Conservation (phyloP, 148 eudicot genomes). For the Silene uniflora region DNA sequence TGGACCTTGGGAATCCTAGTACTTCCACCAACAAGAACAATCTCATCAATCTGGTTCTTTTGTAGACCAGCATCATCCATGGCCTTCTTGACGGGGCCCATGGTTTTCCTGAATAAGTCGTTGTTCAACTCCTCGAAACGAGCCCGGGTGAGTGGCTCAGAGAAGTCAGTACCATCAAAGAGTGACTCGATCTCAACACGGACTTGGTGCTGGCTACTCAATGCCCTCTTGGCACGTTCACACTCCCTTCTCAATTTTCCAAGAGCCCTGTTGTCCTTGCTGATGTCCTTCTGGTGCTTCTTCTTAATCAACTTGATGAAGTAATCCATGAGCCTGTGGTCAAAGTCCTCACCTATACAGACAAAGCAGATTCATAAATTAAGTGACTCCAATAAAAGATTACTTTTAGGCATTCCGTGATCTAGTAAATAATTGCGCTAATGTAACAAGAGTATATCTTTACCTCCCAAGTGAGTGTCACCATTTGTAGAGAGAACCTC, state of each 20-base stretch:
- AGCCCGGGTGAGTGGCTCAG: conserved; percentile 73
- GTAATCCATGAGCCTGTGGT: conserved; percentile 65
- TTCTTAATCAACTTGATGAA: conserved; percentile 64
- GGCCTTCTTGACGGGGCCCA: conserved; percentile 76
- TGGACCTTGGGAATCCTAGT: conserved; percentile 78
- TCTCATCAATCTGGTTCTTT: conserved; percentile 61
- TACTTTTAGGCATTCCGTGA: background rate
- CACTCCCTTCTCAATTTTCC: conserved; percentile 69
- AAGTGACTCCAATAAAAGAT: background rate
- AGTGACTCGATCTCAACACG: conserved; percentile 71
- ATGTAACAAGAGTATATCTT: background rate
- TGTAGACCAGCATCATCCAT: conserved; percentile 68
- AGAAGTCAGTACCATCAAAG: conserved; percentile 61
- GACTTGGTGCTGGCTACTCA: conserved; percentile 81
- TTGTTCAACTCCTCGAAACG: conserved; percentile 78
- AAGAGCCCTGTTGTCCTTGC: conserved; percentile 74
- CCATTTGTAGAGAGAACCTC: conserved; percentile 68
- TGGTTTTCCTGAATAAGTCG: conserved; percentile 71
- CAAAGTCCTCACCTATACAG: conserved; percentile 58
- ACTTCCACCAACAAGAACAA: conserved; percentile 79
- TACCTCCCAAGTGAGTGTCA: conserved; percentile 78
- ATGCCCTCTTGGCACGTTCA: conserved; percentile 72
- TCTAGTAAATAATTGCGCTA: background rate
- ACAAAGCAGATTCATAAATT: background rate
- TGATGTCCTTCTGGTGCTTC: conserved; percentile 73